Base-by-base conservation (phyloP, 768 basidiomycete genomes). In the Auricularia heimuer region DNA sequence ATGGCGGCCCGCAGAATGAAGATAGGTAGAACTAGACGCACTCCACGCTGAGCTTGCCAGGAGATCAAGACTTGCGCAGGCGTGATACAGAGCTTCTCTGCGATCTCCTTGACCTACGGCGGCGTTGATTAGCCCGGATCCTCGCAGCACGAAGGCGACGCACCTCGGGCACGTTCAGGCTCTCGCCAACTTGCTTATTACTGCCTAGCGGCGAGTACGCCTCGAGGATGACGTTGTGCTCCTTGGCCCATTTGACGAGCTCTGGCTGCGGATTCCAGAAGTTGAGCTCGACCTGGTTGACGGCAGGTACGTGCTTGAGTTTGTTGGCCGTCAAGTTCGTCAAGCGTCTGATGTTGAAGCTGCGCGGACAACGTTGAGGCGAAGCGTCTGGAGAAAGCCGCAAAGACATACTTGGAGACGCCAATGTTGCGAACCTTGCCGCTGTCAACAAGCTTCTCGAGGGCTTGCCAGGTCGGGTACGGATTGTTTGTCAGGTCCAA, bases 381-480 rank as follows among this genome's bases (percentile, higher is more conserved):
- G 29, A 29, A 29, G 29, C 29, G 29, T 29, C 29, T 29, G 29
- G 29, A 29, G 29, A 29, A 29, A 29, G 3, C 29, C 2, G 2
- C 29, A 29, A 29, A 29, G 29, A 65, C 81, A 66, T 65, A 87
- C 87, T 94, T 94, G 87, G 88, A 89, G 54, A 93, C 78, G 54
- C 92, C 92, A 63, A 93, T 93, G 69, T 90, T 88, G 71, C 81
- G 81, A 54, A 89, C 76, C 72, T 91, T 88, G 29, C 91, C 91
- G 69, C 85, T 86, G 67, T 84, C 83, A 3, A 90, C 87, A 75
- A 90, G 76, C 73, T 88, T 83, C 71, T 92, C 90, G 61, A 92
- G 83, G 67, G 85, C 90, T 71, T 86, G 77, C 90, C 90, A 92
- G 0, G 90, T 91, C 18, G 86, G 86, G 70, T 88, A 87, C 1